These are phyloP conservation scores for Cordyceps cicadae DNA, from an alignment of 2,329 filamentous ascomycete genomes.

Conservation along the genomic window DNA sequence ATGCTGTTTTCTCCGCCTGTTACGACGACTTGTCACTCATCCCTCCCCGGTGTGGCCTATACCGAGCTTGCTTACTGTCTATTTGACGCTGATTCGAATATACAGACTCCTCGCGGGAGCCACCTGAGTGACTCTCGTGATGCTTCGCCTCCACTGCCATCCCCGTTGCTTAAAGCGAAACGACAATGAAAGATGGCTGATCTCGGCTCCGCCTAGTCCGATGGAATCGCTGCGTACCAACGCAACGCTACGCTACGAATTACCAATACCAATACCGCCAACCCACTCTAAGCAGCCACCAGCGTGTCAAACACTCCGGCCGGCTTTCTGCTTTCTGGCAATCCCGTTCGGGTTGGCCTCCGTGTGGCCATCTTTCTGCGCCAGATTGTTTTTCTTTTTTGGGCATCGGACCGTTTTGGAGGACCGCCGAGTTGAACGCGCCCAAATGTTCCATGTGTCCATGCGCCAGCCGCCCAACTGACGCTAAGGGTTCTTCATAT, in stretches of 20 bases:
- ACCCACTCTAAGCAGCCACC: neutral
- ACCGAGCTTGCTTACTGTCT: neutral
- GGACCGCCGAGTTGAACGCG: neutral
- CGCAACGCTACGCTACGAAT: too few species aligned
- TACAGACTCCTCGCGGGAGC: neutral
- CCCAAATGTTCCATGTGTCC: neutral
- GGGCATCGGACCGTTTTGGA: neutral
- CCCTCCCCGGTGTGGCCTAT: neutral
- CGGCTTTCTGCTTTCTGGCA: neutral
- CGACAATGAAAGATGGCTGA: neutral
- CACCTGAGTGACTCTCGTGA: neutral
- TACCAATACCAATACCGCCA: neutral
- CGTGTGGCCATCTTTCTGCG: neutral
- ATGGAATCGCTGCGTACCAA: too few species aligned
- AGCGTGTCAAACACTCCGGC: constrained; percentile 5
- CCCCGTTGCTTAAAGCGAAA: neutral
- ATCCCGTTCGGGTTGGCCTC: neutral
- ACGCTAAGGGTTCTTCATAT: neutral
- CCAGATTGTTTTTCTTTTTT: neutral
- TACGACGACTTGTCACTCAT: neutral
- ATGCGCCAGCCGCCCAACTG: neutral
- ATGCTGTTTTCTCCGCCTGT: neutral
- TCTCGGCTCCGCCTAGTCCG: neutral
- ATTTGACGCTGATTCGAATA: neutral
- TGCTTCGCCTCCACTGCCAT: neutral